Percentiles rank a stretch among this genome's conserved stretches.
These are phyloP conservation scores for Lentinula novae-zelandiae DNA, from an alignment of 1,284 basidiomycete species.

Conservation along the genomic window DNA sequence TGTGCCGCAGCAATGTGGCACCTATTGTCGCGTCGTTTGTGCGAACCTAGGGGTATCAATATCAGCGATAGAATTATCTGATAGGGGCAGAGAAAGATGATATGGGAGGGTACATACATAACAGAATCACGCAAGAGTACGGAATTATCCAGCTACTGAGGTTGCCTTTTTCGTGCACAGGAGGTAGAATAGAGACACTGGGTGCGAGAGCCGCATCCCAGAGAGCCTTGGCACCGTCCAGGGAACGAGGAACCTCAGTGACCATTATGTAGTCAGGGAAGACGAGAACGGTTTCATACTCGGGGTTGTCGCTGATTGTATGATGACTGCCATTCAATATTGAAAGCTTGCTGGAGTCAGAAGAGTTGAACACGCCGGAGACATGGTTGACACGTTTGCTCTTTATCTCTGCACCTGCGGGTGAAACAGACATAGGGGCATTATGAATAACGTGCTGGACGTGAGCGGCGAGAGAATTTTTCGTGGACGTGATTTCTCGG, in stretches of 20 bases:
- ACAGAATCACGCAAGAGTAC: slow-evolving; percentile 72
- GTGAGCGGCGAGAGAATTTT: slow-evolving; percentile 64
- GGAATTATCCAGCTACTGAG: slow-evolving; percentile 71
- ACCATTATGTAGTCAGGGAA: slow-evolving; percentile 90
- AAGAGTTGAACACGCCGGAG: slow-evolving; percentile 55
- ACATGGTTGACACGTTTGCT: slow-evolving; percentile 28
- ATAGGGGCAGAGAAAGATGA: slow-evolving; percentile 11
- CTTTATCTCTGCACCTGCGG: slow-evolving; percentile 16
- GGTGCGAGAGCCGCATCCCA: slow-evolving; percentile 65
- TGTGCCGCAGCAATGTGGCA: slow-evolving; percentile 85
- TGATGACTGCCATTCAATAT: slow-evolving; percentile 81
- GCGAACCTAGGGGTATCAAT: slow-evolving; percentile 62
- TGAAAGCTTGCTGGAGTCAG: slow-evolving; percentile 57
- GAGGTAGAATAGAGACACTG: slow-evolving; percentile 35
- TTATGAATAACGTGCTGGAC: slow-evolving; percentile 39
- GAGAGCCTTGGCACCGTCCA: slow-evolving; percentile 64
- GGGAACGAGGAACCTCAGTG: slow-evolving; percentile 60
- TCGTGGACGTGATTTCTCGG: slow-evolving; percentile 66
- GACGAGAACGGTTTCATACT: slow-evolving; percentile 73
- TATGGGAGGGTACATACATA: slow-evolving; percentile 58
- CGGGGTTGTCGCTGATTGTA: slow-evolving; percentile 54
- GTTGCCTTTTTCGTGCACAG: slow-evolving; percentile 40
- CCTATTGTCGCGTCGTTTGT: slow-evolving; percentile 87
- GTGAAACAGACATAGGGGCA: slow-evolving; percentile 17
- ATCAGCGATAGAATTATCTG: slow-evolving; percentile 11